A percentile compares a stretch with the other conserved stretches of the same genome.
Conservation (phyloP, 495 filamentous ascomycete species). For the Penicillium soppii region DNA sequence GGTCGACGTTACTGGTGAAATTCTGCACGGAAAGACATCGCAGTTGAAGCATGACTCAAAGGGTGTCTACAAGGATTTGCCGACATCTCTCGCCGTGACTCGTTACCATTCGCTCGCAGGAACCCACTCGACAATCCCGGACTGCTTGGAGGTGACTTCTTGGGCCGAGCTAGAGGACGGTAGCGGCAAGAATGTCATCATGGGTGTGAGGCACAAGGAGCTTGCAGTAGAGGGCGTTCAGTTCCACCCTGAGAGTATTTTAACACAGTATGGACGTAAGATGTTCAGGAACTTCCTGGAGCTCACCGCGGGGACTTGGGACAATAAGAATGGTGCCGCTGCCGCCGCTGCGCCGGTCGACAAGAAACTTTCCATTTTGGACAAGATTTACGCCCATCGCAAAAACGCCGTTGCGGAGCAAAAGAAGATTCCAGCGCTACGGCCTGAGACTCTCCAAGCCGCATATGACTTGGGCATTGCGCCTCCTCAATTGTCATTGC, state of each 20-base stretch:
- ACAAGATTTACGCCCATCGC: conserved; percentile 87
- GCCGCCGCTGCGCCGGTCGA: conserved; percentile 27
- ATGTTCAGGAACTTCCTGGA: conserved; percentile 93
- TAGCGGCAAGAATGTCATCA: conserved; percentile 74
- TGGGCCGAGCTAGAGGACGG: conserved; percentile 65
- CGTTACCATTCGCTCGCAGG: conserved; percentile 96
- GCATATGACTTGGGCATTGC: conserved; percentile 80
- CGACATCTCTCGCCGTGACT: conserved; percentile 80
- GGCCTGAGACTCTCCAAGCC: conserved; percentile 82
- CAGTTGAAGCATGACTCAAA: conserved; percentile 82
- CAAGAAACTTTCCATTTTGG: conserved; percentile 82
- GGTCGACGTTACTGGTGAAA: conserved; percentile 92
- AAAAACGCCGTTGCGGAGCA: conserved; percentile 75
- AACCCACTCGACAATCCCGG: conserved; percentile 83
- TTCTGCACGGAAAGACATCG: conserved; percentile 95
- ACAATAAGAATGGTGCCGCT: conserved; percentile 51
- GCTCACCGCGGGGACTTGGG: conserved; percentile 88
- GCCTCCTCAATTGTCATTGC: conserved; percentile 82
- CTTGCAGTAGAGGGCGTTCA: conserved; percentile 90
- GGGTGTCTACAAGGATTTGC: conserved; percentile 78
- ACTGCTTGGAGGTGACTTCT: conserved; percentile 87
- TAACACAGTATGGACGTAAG: conserved; percentile 80
- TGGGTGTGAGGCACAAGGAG: conserved; percentile 94
- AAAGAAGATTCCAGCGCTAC: conserved; percentile 80
- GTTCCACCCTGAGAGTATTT: conserved; percentile 96